phyloP scores from a whole-genome alignment of 2,329 filamentous ascomycete species.

The Diaporthe sp. region DNA sequence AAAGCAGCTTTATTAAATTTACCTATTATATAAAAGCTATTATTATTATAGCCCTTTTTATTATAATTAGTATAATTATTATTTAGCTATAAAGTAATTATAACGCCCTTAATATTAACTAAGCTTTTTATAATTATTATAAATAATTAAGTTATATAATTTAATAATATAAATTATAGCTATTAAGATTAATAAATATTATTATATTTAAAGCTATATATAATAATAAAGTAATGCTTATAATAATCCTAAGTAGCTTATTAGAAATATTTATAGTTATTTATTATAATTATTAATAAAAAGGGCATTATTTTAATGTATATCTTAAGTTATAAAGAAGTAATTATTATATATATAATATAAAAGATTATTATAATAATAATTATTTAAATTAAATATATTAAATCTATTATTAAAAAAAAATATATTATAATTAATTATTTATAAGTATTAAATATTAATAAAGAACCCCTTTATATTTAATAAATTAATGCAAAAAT shows the following conservation, averaged over 20 bases:
- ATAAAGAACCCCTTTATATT: neutral
- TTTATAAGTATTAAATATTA: neutral
- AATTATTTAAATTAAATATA: neutral
- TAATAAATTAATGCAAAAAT: neutral
- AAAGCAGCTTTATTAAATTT: too few relatives aligned
- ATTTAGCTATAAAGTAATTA: too few relatives aligned
- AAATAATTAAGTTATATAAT: neutral
- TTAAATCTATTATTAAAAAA: neutral
- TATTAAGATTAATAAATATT: neutral
- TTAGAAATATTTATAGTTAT: too few relatives aligned
- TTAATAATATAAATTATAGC: neutral
- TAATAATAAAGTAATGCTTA: neutral
- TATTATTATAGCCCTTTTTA: too few relatives aligned
- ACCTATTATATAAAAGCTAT: too few relatives aligned
- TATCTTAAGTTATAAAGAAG: neutral
- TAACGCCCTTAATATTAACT: too few relatives aligned
- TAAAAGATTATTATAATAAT: neutral
- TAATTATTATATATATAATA: neutral
- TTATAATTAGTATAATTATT: too few relatives aligned
- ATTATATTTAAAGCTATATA: neutral
- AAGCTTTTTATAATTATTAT: too few relatives aligned
- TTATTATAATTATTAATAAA: neutral
- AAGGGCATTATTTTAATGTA: neutral
- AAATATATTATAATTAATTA: neutral
- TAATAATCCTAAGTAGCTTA: neutral